Conservation (phyloP, 139 green algal species). For the Pycnococcus provasolii region DNA sequence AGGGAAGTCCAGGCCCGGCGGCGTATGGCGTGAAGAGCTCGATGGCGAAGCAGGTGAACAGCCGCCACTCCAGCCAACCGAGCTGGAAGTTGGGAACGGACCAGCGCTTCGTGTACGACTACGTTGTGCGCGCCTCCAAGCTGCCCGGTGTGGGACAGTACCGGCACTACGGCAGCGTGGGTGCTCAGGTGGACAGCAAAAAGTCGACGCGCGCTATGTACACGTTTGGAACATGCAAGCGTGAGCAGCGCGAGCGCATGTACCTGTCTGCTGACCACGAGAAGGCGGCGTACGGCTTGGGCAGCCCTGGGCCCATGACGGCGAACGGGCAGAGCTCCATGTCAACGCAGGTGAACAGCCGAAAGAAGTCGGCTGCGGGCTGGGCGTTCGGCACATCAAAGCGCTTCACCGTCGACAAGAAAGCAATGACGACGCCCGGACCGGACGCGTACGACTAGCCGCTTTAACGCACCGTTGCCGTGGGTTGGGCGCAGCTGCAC, state of each 20-base stretch:
- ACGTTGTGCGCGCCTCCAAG: slow-evolving; percentile 14
- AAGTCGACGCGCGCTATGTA: neutral
- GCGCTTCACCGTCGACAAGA: too few relatives aligned
- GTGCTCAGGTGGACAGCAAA: slow-evolving; percentile 1
- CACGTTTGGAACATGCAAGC: neutral
- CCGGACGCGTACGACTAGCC: too few relatives aligned
- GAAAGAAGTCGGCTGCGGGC: too few relatives aligned
- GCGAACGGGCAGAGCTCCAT: neutral
- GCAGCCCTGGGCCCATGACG: neutral
- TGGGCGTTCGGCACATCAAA: too few relatives aligned
- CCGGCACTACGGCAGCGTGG: slow-evolving; percentile 4
- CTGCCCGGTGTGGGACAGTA: slow-evolving; percentile 11
- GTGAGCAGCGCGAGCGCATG: neutral
- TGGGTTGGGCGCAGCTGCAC: too few relatives aligned
- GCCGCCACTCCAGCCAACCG: neutral
- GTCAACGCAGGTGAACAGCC: too few relatives aligned
- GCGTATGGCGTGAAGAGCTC: neutral
- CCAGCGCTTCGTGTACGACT: slow-evolving; percentile 16
- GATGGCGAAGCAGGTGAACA: slow-evolving; percentile 8
- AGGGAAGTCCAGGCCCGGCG: slow-evolving; percentile 4
- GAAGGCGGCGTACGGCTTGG: neutral
- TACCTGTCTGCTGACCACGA: slow-evolving; percentile 1
- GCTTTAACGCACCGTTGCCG: too few relatives aligned
- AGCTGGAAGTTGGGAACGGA: neutral
- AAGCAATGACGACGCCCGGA: too few relatives aligned